A percentile compares a stretch with the other conserved stretches of the same genome.
These are phyloP conservation scores for Fusarium udum DNA, from an alignment of 2,329 filamentous ascomycete species.

Conservation along the genomic window DNA sequence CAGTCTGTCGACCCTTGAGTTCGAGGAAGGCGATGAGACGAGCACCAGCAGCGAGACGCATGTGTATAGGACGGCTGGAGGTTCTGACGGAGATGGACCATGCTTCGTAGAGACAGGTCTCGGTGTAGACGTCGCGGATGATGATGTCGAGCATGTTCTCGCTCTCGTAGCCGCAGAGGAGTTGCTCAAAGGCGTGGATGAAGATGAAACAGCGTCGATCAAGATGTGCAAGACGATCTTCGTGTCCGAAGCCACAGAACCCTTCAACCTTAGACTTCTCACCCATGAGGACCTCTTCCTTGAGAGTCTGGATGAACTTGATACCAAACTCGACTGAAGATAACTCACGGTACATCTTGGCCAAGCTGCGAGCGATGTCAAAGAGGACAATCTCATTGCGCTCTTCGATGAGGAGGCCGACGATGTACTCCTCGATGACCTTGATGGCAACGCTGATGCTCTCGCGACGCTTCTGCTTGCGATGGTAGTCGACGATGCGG, in stretches of 20 bases:
- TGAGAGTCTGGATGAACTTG: slow-evolving; percentile 4
- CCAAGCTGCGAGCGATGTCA: neutral
- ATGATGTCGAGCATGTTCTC: slow-evolving; percentile 8
- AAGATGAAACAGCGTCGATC: slow-evolving; percentile 1
- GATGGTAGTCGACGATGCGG: neutral
- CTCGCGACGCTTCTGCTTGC: slow-evolving; percentile 2
- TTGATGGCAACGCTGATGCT: neutral
- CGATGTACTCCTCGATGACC: neutral
- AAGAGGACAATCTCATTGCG: neutral
- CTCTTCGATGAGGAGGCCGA: neutral
- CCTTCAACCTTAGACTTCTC: neutral
- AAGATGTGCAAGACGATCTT: neutral
- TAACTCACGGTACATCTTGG: neutral
- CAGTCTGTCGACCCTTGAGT: neutral
- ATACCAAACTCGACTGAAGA: neutral
- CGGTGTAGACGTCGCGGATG: neutral
- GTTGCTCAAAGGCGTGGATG: neutral
- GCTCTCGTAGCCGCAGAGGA: neutral
- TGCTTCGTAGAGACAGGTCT: neutral
- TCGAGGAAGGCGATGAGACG: neutral
- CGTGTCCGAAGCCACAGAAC: neutral
- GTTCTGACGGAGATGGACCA: neutral
- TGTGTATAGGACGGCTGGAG: neutral
- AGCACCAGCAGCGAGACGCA: neutral
- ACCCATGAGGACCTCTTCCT: neutral